Conservation (phyloP, 495 filamentous ascomycete species). For the Penicillium cataractarum region DNA sequence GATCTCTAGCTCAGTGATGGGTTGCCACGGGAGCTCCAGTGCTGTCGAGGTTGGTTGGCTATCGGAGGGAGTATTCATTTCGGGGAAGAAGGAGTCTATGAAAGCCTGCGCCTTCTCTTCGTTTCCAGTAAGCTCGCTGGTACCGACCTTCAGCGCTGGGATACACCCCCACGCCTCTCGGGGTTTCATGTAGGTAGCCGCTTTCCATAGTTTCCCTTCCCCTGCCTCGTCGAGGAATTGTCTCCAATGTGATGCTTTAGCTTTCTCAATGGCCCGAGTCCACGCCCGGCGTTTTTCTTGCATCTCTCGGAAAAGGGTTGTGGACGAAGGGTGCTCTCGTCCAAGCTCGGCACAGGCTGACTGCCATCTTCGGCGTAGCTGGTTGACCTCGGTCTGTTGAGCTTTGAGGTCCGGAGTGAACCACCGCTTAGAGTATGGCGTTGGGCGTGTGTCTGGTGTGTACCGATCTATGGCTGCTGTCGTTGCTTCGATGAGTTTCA, state of each 20-base stretch:
- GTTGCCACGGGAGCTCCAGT: constrained; percentile 24
- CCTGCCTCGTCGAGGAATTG: constrained; percentile 18
- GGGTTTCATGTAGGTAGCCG: constrained; percentile 30
- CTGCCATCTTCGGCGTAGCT: constrained; percentile 26
- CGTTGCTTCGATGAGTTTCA: constrained; percentile 17
- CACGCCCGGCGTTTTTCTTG: constrained; percentile 18
- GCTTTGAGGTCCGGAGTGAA: constrained; percentile 28
- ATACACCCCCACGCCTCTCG: constrained; percentile 24
- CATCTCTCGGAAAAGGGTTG: constrained; percentile 13
- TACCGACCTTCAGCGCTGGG: constrained; percentile 17
- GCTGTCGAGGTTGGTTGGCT: not conserved
- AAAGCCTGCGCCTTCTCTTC: constrained; percentile 29
- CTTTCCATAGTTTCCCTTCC: constrained; percentile 26
- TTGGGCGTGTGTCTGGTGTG: constrained; percentile 18
- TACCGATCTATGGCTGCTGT: constrained; percentile 12
- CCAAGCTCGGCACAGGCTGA: constrained; percentile 19
- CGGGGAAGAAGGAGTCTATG: constrained; percentile 32
- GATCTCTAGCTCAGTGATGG: constrained; percentile 30
- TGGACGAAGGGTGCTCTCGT: constrained; percentile 8
- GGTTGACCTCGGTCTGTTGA: constrained; percentile 24
- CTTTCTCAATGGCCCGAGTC: constrained; percentile 19
- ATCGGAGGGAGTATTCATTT: constrained; percentile 21
- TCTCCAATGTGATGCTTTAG: constrained; percentile 15
- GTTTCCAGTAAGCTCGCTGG: constrained; percentile 21
- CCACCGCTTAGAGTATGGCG: constrained; percentile 31